Evolutionary conservation across 768 basidiomycete genomes (phyloP).

Genomic region (Rhodosporidiobolus odoratus): DNA sequence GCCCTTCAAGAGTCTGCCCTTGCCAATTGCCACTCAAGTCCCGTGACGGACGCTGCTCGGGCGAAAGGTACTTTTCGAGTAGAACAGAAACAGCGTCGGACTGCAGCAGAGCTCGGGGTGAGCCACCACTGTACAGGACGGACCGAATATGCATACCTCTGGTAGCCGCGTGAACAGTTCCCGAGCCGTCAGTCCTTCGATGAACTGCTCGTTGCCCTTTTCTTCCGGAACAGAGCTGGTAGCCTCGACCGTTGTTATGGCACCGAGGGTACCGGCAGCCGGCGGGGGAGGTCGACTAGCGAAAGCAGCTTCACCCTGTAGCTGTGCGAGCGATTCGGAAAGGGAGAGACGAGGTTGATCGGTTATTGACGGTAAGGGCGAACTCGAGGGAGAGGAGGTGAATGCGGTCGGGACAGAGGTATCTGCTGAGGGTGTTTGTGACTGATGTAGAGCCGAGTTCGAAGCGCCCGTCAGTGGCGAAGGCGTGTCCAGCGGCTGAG

Average conservation of each 20-base stretch:
- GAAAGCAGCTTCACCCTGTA: slow-evolving; percentile 1
- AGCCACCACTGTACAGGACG: not conserved
- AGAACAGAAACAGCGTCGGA: not conserved
- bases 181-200: not conserved
- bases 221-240: not conserved
- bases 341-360: not conserved
- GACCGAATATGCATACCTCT: not conserved
- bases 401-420: not conserved
- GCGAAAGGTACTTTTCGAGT: slow-evolving; percentile 11
- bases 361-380: not conserved
- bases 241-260: not conserved
- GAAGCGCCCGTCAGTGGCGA: too few species aligned
- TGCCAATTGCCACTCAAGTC: slow-evolving; percentile 7
- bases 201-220: not conserved
- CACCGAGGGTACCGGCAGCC: too few species aligned
- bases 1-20: not conserved
- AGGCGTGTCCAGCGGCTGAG: too few species aligned
- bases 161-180: slow-evolving; percentile 4
- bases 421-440: not conserved
- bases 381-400: not conserved
- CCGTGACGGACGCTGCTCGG: not conserved
- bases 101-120: not conserved
- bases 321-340: slow-evolving; percentile 4
- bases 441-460: too few species aligned
- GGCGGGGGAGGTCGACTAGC: not conserved